Evolutionary conservation across 305 asterid species (phyloP).

Genomic region (Fraxinus xanthoxyloides): DNA sequence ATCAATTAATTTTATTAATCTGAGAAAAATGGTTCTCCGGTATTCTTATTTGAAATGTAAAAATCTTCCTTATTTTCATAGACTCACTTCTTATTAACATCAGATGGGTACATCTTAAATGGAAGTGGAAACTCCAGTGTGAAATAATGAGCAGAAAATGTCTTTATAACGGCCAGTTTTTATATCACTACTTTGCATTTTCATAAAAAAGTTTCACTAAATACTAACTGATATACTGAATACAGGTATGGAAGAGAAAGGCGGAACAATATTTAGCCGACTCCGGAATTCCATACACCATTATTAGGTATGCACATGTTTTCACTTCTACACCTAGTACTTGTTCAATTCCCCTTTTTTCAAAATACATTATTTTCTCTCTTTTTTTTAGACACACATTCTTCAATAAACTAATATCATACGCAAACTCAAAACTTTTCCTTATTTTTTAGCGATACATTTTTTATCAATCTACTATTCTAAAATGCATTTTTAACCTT

Average conservation of each 20-base stretch:
- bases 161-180: background rate
- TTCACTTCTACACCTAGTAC: background rate
- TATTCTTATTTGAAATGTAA: background rate
- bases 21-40: background rate
- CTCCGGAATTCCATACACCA: conserved; percentile 87
- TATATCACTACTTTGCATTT: background rate
- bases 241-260: conserved; percentile 67
- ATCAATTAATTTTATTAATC: background rate
- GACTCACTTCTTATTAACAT: background rate
- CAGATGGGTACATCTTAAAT: background rate
- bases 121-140: background rate
- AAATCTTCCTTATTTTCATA: background rate
- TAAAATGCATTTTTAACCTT: too few species aligned
- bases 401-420: too few species aligned
- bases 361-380: too few species aligned
- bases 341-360: too few species aligned
- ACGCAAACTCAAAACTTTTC: too few species aligned
- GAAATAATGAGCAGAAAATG: background rate
- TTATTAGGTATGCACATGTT: conserved; percentile 54
- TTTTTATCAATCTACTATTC: too few species aligned
- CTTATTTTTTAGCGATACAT: too few species aligned
- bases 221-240: background rate
- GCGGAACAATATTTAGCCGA: conserved; percentile 87
- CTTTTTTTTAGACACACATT: too few species aligned
- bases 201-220: background rate